Evolutionary conservation across 1,139 yeast species (phyloP).

Genomic region (Maudiozyma humilis): DNA sequence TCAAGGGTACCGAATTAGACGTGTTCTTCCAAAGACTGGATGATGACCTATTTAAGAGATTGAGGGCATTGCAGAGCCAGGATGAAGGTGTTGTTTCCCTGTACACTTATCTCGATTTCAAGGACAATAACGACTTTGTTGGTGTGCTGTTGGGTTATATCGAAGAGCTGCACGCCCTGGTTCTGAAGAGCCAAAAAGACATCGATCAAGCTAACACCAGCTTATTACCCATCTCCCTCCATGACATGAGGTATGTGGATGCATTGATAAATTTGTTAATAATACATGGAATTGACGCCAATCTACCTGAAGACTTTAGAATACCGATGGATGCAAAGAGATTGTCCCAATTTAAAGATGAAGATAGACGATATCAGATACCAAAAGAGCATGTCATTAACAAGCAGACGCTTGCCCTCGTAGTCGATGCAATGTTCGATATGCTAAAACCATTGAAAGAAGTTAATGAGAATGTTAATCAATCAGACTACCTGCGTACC

Average conservation of each 20-base stretch:
- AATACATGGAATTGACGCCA: constrained; percentile 63
- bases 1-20: constrained; percentile 35
- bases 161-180: constrained; percentile 10
- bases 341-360: constrained; percentile 38
- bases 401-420: constrained; percentile 12
- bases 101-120: constrained; percentile 18
- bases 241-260: constrained; percentile 72
- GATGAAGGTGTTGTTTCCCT: constrained; percentile 4
- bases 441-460: constrained; percentile 5
- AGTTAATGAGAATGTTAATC: neutral
- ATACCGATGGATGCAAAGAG: constrained; percentile 58
- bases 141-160: constrained; percentile 18
- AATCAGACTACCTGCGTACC: constrained; percentile 36
- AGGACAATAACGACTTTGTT: constrained; percentile 27
- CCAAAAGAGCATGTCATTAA: constrained; percentile 10
- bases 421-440: constrained; percentile 11
- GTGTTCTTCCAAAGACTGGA: constrained; percentile 25
- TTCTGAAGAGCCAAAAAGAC: constrained; percentile 8
- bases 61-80: constrained; percentile 4
- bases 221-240: constrained; percentile 65
- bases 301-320: constrained; percentile 49
- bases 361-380: constrained; percentile 15
- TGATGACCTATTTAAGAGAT: constrained; percentile 12
- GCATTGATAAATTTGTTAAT: constrained; percentile 55
- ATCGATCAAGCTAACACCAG: constrained; percentile 27